phyloP scores from a whole-genome alignment of 139 green algal species.

The Coelastrella sp. region DNA sequence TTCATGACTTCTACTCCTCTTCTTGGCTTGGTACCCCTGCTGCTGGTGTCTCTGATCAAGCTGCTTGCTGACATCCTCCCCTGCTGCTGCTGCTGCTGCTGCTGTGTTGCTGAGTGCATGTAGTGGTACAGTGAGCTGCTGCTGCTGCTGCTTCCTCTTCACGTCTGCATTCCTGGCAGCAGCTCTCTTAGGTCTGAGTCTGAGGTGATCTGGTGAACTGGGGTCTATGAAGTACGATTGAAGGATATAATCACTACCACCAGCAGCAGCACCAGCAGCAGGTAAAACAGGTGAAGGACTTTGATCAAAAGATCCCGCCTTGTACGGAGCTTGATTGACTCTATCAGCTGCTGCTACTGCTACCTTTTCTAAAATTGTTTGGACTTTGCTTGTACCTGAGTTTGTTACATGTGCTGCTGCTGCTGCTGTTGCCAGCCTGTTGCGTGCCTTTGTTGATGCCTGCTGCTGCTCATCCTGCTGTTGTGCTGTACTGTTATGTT shows the following conservation, averaged over 20 bases:
- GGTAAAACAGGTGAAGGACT: no score
- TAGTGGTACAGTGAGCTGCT: conserved; percentile 2
- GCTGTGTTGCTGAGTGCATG: conserved; percentile 1
- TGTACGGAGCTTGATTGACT: no score
- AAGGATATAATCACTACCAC: conserved; percentile 2
- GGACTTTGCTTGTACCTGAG: no score
- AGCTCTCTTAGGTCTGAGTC: conserved; percentile 1
- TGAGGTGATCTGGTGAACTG: neutral
- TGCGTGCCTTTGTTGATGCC: no score
- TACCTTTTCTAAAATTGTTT: no score
- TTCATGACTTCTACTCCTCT: neutral
- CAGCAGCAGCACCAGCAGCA: conserved; percentile 27
- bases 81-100: neutral
- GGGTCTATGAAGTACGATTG: conserved; percentile 32
- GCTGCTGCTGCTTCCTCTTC: conserved; percentile 8
- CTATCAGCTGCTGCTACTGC: no score
- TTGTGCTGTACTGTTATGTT: no score
- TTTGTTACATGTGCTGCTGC: no score
- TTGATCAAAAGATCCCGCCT: no score
- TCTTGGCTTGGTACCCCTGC: neutral
- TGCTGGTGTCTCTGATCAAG: neutral
- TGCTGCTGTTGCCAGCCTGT: no score
- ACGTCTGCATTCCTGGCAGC: conserved; percentile 26
- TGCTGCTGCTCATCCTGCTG: no score
- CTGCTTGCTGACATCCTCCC: neutral